Base-by-base conservation (phyloP, 179 eudicot species). In the Spinacia oleracea region DNA sequence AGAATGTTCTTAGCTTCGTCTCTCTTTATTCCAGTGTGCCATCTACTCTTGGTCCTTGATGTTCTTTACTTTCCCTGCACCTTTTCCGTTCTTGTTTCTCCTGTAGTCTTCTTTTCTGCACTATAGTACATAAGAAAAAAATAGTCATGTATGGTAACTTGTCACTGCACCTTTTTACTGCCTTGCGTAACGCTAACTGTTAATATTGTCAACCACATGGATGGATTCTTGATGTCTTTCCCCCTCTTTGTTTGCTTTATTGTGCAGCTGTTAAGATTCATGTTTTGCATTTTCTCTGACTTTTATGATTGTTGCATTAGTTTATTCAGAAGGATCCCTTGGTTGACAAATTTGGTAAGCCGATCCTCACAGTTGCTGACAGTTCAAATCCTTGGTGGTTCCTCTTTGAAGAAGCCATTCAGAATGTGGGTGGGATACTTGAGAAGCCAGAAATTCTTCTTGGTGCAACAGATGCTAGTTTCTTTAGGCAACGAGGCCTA, bases 391-490 rank as follows among this genome's bases (percentile, higher is more conserved):
- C 92, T 0, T 91, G 97, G 97, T 91, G 75, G 75, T 23, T 51
- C 46, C 75, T 72, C 45, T 72, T 72, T 72, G 45, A 72, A 72
- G 45, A 72, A 63, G 93, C 93, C 9, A 60, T 91, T 53, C 74
- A 68, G 76, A 76, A 84, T 67, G 92, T 87, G 38, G 84, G 78
- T 42, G 90, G 92, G 18, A 90, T 81, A 81, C 73, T 90, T 77
- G 91, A 83, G 58, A 85, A 84, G 78, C 92, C 93, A 4, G 92
- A 90, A 84, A 90, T 89, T 38, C 88, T 91, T 81, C 91, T 93
- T 51, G 97, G 93, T 25, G 81, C 97, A 45, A 91, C 97, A n/a
- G 93, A 91, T 89, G 88, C 91, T 79, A 92, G 91, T 74, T 87
- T 85, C 81, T 91, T 89, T 74, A 83, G 94, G 83, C 70, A 78